A percentile compares a stretch with the other conserved stretches of the same genome.
Conservation (phyloP, 352 stramenopile genomes). For the Phytopythium kandeliae region DNA sequence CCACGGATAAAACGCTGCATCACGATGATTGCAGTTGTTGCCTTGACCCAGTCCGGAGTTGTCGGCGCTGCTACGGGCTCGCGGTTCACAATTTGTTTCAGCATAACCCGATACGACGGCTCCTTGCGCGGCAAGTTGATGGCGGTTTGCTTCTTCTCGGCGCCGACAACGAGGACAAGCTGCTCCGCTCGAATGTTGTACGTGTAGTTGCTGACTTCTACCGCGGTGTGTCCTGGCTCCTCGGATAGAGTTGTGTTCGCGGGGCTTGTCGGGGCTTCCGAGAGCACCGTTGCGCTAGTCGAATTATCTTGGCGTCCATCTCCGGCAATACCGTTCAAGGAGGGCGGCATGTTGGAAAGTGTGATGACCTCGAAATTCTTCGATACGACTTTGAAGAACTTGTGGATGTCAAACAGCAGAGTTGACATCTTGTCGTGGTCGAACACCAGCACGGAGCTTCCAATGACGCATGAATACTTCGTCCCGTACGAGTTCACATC, state of each 20-base stretch:
- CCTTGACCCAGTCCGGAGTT: slow-evolving; percentile 64
- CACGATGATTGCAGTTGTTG: slow-evolving; percentile 65
- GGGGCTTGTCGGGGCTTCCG: slow-evolving; percentile 28
- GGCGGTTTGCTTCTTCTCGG: slow-evolving; percentile 23
- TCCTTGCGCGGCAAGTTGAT: slow-evolving; percentile 27
- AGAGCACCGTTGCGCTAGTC: slow-evolving; percentile 3
- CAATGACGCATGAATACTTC: slow-evolving; percentile 60
- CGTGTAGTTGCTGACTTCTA: slow-evolving; percentile 40
- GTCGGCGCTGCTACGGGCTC: slow-evolving; percentile 29
- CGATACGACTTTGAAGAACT: slow-evolving; percentile 55
- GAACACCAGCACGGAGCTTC: slow-evolving; percentile 66
- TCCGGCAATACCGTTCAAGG: background rate
- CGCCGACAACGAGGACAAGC: slow-evolving; percentile 67
- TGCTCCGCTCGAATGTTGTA: slow-evolving; percentile 73
- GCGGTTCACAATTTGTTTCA: slow-evolving; percentile 75
- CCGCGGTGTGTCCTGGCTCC: slow-evolving; percentile 7
- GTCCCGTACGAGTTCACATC: slow-evolving; percentile 61
- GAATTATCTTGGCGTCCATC: background rate
- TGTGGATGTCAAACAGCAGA: slow-evolving; percentile 54
- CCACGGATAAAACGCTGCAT: slow-evolving; percentile 80
- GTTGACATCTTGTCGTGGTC: slow-evolving; percentile 65
- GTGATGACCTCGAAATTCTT: slow-evolving; percentile 26
- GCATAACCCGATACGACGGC: slow-evolving; percentile 61
- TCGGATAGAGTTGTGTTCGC: slow-evolving; percentile 24
- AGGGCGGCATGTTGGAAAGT: background rate